These are phyloP conservation scores for Thraustotheca clavata DNA, from an alignment of 352 stramenopile species.

Conservation along the genomic window DNA sequence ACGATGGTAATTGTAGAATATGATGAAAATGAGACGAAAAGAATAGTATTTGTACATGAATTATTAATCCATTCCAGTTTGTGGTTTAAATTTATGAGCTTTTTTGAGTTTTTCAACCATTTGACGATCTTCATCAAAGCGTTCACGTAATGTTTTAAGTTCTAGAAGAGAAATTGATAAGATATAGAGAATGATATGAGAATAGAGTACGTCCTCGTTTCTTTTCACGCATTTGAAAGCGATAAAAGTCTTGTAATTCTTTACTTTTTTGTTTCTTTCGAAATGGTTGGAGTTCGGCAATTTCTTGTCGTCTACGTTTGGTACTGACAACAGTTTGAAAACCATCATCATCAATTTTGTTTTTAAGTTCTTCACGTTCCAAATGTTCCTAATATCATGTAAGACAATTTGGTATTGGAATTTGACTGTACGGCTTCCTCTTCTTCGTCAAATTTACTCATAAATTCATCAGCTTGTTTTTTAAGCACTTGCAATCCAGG, in stretches of 20 bases:
- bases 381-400: conserved; percentile 34
- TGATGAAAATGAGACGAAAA: background rate
- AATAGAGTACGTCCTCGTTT: conserved; percentile 66
- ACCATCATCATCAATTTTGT: conserved; percentile 68
- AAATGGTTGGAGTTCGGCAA: conserved; percentile 37
- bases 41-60: background rate
- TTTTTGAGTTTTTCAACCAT: conserved; percentile 79
- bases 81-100: conserved; percentile 70
- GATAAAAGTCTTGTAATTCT: conserved; percentile 75
- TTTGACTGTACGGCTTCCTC: conserved; percentile 39
- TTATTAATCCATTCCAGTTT: conserved; percentile 26
- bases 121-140: conserved; percentile 73
- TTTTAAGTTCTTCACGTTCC: conserved; percentile 65
- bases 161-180: conserved; percentile 31
- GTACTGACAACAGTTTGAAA: conserved; percentile 77
- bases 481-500: conserved; percentile 57
- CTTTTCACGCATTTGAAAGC: conserved; percentile 80
- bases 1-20: too few species aligned
- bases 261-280: conserved; percentile 82
- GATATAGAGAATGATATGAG: background rate
- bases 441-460: conserved; percentile 61
- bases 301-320: conserved; percentile 40
- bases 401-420: background rate
- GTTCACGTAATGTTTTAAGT: conserved; percentile 69
- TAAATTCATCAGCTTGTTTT: conserved; percentile 59